Evolutionary conservation across 139 green algal species (phyloP).

Genomic region (Choricystis sp.): DNA sequence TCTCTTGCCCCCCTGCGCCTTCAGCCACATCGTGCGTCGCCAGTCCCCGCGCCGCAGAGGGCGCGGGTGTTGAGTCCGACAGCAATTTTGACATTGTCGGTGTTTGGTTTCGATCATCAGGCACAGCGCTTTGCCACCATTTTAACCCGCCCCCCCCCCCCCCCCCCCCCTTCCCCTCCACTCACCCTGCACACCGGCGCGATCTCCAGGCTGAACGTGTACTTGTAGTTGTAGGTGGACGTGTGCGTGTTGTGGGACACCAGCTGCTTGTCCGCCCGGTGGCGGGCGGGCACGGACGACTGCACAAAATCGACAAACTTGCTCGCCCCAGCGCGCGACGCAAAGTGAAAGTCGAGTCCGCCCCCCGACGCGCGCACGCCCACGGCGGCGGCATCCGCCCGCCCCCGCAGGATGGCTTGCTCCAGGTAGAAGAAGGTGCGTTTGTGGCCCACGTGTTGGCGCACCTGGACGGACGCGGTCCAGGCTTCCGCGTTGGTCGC

Average conservation of each 20-base stretch:
- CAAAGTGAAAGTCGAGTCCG: conserved; percentile 95
- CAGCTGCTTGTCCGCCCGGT: conserved; percentile 88
- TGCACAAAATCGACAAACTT: conserved; percentile 95
- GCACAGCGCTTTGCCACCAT: no score
- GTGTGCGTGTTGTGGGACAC: conserved; percentile 87
- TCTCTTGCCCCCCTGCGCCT: no score
- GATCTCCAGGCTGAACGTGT: conserved; percentile 94
- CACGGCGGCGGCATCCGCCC: conserved; percentile 48
- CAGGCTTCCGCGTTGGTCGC: conserved; percentile 91
- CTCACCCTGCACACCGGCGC: conserved; percentile 74
- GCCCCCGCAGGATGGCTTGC: conserved; percentile 94
- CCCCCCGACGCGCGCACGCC: conserved; percentile 33
- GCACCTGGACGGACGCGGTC: conserved; percentile 73
- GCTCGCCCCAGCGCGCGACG: conserved; percentile 55
- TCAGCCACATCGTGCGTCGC: no score
- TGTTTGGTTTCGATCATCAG: no score
- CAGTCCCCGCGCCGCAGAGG: no score
- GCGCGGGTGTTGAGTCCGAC: conserved; percentile 3
- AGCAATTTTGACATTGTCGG: no score
- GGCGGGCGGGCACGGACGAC: conserved; percentile 23
- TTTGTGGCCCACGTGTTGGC: conserved; percentile 95
- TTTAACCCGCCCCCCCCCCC: background rate
- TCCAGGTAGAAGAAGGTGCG: conserved; percentile 97
- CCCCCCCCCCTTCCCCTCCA: no score
- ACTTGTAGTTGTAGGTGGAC: conserved; percentile 97